Base-by-base conservation (phyloP, 495 filamentous ascomycete genomes). In the Rusavskia elegans region DNA sequence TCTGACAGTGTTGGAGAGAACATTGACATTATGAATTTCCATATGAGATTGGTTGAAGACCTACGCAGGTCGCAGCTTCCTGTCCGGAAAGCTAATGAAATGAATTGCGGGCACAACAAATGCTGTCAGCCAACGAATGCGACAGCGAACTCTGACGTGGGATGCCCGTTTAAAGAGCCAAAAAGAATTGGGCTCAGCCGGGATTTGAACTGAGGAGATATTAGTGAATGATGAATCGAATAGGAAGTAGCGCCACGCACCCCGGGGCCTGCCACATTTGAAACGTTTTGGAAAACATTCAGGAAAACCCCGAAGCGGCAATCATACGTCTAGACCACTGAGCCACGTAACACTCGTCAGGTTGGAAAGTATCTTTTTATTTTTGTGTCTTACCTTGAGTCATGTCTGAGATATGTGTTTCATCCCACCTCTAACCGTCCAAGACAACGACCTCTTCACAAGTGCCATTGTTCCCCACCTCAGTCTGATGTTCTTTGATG, bases 221-320 rank as follows among this genome's bases (percentile, higher is more conserved):
- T 44, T 52, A 30, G 35, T 25, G 14, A n/a, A 16, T 46, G 0
- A 2, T 5, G 7, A 38, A 8, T n/a, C 35, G 42, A 51, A 9
- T 8, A 0, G 27, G n/a, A 20, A 7, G 25, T 11, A n/a, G 13
- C 3, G 16, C 2, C 1, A 11, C 45, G 38, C 9, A 50, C 48
- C 55, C 56, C 56, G 56, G 54, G 56, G 40, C 56, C 56, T 58
- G 56, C 45, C 56, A 58, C 56, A 58, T 46, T 37, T 25, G 52
- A 35, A 46, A 48, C 27, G 46, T 19, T 48, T 52, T 21, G 20
- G 35, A 52, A 35, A 35, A 7, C 30, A 56, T 51, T 45, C 48
- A 51, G 54, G 52, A 27, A 37, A 35, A 45, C 46, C 56, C 56
- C 56, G 56, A 58, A 58, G 56, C 56, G 56, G 45, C 56, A 55